Percentiles rank a stretch among this genome's conserved stretches.
These are phyloP conservation scores for Bathelium albidoporum DNA, from an alignment of 495 filamentous ascomycete genomes.

Conservation along the genomic window DNA sequence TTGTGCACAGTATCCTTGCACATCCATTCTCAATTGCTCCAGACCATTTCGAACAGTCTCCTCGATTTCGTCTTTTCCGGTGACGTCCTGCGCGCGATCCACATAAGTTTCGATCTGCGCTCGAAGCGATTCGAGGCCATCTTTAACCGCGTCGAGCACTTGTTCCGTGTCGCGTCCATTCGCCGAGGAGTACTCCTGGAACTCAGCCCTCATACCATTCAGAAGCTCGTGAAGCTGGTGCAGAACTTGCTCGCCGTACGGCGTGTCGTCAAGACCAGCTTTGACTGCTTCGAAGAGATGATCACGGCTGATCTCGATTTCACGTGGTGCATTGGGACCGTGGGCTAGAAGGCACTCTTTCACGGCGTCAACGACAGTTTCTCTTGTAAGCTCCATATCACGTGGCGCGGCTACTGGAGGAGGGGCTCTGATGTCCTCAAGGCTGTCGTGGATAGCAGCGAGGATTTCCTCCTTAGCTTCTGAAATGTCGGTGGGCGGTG, in stretches of 20 bases:
- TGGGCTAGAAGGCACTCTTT: conserved; percentile 43
- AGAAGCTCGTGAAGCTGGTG: conserved; percentile 64
- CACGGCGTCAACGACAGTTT: conserved; percentile 47
- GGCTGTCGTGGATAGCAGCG: conserved; percentile 61
- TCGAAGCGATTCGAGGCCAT: conserved; percentile 72
- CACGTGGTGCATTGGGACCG: conserved; percentile 37
- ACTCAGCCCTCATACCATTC: conserved; percentile 58
- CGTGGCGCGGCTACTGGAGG: conserved; percentile 32
- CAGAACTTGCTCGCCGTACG: conserved; percentile 55
- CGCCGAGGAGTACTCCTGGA: conserved; percentile 62
- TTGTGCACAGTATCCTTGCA: conserved; percentile 52
- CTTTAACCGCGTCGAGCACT: conserved; percentile 72
- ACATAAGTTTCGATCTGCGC: conserved; percentile 73
- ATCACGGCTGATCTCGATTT: conserved; percentile 53
- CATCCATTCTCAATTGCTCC: conserved; percentile 60
- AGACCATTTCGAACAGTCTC: conserved; percentile 62
- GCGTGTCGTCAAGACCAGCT: conserved; percentile 45
- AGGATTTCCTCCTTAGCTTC: conserved; percentile 71
- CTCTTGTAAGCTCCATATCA: conserved; percentile 36
- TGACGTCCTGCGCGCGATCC: conserved; percentile 52
- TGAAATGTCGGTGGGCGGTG: conserved; percentile 50
- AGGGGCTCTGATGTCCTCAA: conserved; percentile 64
- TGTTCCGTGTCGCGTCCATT: conserved; percentile 71
- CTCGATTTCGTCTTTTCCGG: conserved; percentile 68
- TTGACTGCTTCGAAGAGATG: conserved; percentile 58